Conservation (phyloP, 257 asterid genomes). For the Scutellaria minor region DNA sequence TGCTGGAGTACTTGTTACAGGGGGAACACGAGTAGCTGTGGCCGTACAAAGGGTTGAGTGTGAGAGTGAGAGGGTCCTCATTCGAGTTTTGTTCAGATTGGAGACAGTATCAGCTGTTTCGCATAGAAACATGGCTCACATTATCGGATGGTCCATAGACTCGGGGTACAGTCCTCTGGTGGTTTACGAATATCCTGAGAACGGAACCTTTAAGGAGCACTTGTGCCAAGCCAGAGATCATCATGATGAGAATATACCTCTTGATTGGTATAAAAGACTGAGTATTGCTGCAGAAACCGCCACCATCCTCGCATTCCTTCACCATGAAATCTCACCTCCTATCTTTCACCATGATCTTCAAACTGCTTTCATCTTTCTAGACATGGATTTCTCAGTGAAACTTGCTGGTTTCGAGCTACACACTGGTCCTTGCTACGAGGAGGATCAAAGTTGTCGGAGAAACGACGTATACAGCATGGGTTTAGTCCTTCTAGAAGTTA, state of each 20-base stretch:
- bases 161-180: conserved; percentile 47
- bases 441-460: conserved; percentile 11
- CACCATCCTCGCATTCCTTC: conserved; percentile 61
- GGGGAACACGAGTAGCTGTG: conserved; percentile 52
- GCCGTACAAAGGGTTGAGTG: conserved; percentile 58
- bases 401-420: conserved; percentile 56
- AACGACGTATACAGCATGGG: conserved; percentile 65
- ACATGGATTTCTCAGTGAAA: conserved; percentile 48
- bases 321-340: conserved; percentile 62
- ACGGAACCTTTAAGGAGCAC: conserved; percentile 54
- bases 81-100: conserved; percentile 43
- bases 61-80: conserved; percentile 46
- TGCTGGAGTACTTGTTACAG: conserved; percentile 45
- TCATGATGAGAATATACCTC: conserved; percentile 17
- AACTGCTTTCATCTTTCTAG: conserved; percentile 57
- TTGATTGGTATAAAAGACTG: conserved; percentile 62
- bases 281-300: conserved; percentile 60
- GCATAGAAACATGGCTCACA: conserved; percentile 58
- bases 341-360: conserved; percentile 58
- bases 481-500: conserved; percentile 54
- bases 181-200: conserved; percentile 56
- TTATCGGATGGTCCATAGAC: conserved; percentile 65
- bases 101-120: conserved; percentile 54
- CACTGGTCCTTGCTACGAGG: not conserved
- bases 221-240: conserved; percentile 45